Percentiles rank a stretch among this genome's conserved stretches.
Evolutionary conservation across 176 grass and related monocot genomes (phyloP).

Genomic region (Typha latifolia): DNA sequence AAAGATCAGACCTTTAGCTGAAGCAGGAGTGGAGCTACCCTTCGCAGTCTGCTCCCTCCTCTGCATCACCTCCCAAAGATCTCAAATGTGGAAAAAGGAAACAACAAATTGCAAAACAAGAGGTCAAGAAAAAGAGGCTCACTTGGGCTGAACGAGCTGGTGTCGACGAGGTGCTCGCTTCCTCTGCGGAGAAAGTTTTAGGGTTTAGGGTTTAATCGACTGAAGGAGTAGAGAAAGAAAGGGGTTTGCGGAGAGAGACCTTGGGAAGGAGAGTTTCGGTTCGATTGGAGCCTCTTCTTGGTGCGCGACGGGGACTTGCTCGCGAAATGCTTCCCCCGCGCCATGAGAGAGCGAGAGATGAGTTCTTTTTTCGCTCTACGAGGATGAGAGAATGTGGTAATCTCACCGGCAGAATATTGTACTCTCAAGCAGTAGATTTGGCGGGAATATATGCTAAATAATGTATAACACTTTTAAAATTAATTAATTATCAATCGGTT

Average conservation of each 20-base stretch:
- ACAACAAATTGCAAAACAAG: conserved; percentile 1
- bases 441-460: background rate
- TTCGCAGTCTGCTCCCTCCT: background rate
- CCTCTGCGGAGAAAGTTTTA: background rate
- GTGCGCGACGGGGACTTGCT: background rate
- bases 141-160: background rate
- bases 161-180: background rate
- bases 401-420: background rate
- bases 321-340: conserved; percentile 29
- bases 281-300: conserved; percentile 13
- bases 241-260: background rate
- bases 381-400: background rate
- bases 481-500: no score
- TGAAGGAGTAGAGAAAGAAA: background rate
- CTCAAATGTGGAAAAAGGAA: background rate
- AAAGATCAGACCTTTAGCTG: no score
- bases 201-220: background rate
- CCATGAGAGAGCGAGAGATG: conserved; percentile 16
- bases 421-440: background rate
- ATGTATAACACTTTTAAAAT: no score
- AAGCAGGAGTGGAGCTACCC: no score
- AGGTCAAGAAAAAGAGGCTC: background rate
- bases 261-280: background rate
- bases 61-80: background rate
- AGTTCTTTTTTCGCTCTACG: background rate